Conservation (phyloP, 345 rosid species). For the Isatis tinctoria region DNA sequence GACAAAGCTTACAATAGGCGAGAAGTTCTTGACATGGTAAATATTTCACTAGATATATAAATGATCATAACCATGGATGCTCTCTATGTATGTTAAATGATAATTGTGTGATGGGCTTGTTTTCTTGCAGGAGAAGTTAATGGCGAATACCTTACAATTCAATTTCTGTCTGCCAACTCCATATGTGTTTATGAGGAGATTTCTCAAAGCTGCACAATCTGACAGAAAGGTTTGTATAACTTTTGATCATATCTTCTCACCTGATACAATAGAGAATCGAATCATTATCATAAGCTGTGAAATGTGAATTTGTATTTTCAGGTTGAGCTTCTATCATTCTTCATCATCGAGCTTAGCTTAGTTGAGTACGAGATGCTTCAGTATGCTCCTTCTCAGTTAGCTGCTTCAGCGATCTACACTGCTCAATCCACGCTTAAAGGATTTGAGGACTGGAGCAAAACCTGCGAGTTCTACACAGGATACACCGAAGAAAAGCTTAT, state of each 20-base stretch:
- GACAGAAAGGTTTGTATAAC: slow-evolving; percentile 63
- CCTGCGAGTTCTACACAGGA: slow-evolving; percentile 42
- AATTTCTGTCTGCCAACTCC: slow-evolving; percentile 85
- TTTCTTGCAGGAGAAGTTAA: slow-evolving; percentile 71
- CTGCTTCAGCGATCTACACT: slow-evolving; percentile 67
- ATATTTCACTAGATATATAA: neutral
- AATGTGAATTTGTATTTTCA: slow-evolving; percentile 25
- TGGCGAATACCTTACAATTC: slow-evolving; percentile 69
- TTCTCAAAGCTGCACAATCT: slow-evolving; percentile 82
- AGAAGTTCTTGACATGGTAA: slow-evolving; percentile 93
- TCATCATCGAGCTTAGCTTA: slow-evolving; percentile 50
- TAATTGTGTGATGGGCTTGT: neutral
- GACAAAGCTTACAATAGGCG: slow-evolving; percentile 82
- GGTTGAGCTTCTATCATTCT: slow-evolving; percentile 78
- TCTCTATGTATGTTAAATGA: neutral
- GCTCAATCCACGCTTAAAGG: slow-evolving; percentile 48
- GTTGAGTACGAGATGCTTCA: slow-evolving; percentile 59
- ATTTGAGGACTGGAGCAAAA: slow-evolving; percentile 43
- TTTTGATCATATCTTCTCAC: neutral
- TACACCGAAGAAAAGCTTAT: slow-evolving; percentile 45
- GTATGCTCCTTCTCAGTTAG: slow-evolving; percentile 54
- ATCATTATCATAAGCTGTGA: neutral
- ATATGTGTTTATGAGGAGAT: slow-evolving; percentile 88
- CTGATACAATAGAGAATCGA: neutral
- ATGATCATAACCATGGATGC: neutral